Percentiles rank a stretch among this genome's conserved stretches.
These are phyloP conservation scores for Aechmea fasciata DNA, from an alignment of 176 grass and related monocot species.

Conservation along the genomic window DNA sequence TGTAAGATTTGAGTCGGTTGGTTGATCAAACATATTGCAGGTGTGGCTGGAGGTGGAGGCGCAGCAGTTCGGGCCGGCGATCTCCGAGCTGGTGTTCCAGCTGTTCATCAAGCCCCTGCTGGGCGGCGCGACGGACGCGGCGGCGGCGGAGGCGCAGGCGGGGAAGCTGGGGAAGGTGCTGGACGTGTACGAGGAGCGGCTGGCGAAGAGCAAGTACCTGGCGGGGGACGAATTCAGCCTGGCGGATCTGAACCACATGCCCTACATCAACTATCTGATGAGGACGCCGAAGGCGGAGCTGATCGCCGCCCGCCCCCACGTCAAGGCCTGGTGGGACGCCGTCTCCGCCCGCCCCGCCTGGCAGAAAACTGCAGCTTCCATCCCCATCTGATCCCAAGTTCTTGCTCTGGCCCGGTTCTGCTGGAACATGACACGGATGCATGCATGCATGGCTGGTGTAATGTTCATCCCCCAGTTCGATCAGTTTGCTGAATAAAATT, in stretches of 20 bases:
- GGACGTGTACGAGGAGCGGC: constrained; percentile 33
- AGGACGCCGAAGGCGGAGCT: constrained; percentile 11
- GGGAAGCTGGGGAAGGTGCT: constrained; percentile 40
- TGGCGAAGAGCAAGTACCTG: constrained; percentile 15
- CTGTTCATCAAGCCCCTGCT: constrained; percentile 43
- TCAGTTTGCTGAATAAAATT: too few relatives aligned
- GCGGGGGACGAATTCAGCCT: constrained; percentile 4
- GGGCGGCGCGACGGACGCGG: constrained; percentile 29
- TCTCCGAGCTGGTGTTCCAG: constrained; percentile 32
- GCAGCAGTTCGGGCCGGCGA: constrained; percentile 50
- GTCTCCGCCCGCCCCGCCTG: not conserved
- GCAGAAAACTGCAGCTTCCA: not conserved
- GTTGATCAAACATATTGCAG: not conserved
- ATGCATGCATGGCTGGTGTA: too few relatives aligned
- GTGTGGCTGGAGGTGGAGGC: constrained; percentile 73
- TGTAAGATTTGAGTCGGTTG: too few relatives aligned
- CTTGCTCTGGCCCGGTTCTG: too few relatives aligned
- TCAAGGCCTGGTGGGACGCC: constrained; percentile 7
- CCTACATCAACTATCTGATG: constrained; percentile 16
- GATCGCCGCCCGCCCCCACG: constrained; percentile 8
- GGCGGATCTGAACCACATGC: constrained; percentile 5
- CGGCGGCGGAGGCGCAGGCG: constrained; percentile 36
- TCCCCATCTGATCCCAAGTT: not conserved
- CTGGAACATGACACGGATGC: too few relatives aligned
- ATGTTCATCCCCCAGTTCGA: too few relatives aligned